Evolutionary conservation across 129 eudicot species (phyloP).

Genomic region (Arctium minus): DNA sequence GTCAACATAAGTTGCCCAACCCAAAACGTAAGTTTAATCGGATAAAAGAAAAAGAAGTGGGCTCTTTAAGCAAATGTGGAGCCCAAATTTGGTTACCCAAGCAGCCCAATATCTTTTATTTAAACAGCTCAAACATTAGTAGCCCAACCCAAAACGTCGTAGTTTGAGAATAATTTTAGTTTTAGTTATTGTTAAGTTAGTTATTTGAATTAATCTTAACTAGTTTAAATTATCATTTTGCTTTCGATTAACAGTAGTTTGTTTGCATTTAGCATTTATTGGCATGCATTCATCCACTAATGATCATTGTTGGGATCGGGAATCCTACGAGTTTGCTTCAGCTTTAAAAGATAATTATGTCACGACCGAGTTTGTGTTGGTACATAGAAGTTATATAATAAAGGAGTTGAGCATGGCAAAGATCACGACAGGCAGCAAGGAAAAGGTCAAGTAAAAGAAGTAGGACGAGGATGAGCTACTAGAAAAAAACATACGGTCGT

Average conservation of each 20-base stretch:
- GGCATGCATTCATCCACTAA: not conserved
- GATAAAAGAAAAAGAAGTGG: too few species aligned
- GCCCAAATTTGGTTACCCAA: not conserved
- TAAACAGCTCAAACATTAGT: not conserved
- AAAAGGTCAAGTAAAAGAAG: not conserved
- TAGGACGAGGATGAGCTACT: not conserved
- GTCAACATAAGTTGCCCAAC: too few species aligned
- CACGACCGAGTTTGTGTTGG: not conserved
- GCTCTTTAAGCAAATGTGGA: not conserved
- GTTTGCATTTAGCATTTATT: not conserved
- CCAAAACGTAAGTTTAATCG: too few species aligned
- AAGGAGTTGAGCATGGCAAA: too few species aligned
- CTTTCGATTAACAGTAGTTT: not conserved
- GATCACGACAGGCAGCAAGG: not conserved
- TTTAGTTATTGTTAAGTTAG: not conserved
- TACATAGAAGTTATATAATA: not conserved
- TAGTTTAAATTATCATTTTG: too few species aligned
- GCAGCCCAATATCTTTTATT: not conserved
- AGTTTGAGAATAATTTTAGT: not conserved
- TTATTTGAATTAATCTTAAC: not conserved
- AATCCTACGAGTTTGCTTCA: not conserved
- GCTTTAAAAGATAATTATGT: not conserved
- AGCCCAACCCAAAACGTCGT: not conserved
- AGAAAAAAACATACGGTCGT: not conserved
- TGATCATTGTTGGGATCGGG: not conserved